phyloP scores from a whole-genome alignment of 345 rosid species.

The Psidium guajava region DNA sequence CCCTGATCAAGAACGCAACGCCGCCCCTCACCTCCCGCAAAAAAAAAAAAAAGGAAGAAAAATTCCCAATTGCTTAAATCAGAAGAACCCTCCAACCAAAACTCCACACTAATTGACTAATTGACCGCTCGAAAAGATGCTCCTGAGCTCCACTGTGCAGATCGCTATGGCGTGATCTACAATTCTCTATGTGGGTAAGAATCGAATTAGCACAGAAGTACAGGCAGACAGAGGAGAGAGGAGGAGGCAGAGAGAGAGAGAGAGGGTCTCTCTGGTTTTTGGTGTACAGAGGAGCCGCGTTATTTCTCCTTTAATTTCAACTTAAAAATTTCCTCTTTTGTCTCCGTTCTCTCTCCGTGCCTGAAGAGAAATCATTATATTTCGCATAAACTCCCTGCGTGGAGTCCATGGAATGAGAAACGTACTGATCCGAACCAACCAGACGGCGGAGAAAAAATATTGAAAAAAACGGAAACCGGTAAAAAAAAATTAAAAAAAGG shows the following conservation, averaged over 20 bases:
- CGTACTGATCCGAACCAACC: background rate
- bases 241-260: background rate
- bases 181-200: conserved; percentile 10
- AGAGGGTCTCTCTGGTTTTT: background rate
- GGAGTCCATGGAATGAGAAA: background rate
- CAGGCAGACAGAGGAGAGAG: background rate
- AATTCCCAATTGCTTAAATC: background rate
- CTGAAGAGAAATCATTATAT: background rate
- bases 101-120: background rate
- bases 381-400: background rate
- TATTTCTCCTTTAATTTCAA: background rate
- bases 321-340: background rate
- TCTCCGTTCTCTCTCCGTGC: background rate
- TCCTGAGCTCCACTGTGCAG: background rate
- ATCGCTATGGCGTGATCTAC: background rate
- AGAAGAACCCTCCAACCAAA: background rate
- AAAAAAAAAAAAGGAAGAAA: background rate
- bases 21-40: background rate
- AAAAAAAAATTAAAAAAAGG: background rate
- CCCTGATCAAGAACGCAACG: background rate
- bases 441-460: background rate
- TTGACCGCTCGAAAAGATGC: background rate
- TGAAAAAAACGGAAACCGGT: background rate
- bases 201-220: background rate
- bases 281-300: conserved; percentile 1